phyloP scores from a whole-genome alignment of 768 basidiomycete species.

The Phylloporus sp. region DNA sequence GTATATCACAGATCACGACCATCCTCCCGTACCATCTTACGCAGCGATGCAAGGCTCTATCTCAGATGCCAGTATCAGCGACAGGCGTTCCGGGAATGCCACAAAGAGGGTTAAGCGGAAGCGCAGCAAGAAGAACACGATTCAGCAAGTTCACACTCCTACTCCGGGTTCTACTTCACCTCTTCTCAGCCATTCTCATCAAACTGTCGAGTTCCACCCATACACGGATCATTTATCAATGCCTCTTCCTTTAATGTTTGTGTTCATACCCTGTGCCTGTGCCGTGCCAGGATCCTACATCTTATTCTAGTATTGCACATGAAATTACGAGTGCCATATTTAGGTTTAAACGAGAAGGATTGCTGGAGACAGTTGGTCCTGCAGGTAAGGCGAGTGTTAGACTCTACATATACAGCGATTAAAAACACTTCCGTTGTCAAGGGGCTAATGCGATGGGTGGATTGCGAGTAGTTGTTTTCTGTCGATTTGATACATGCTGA shows the following conservation, averaged over 20 bases:
- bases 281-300: neutral
- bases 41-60: slow-evolving; percentile 36
- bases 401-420: neutral
- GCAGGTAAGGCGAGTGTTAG: slow-evolving; percentile 48
- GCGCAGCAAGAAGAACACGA: slow-evolving; percentile 56
- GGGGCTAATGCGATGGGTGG: slow-evolving; percentile 74
- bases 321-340: slow-evolving; percentile 70
- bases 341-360: slow-evolving; percentile 71
- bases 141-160: slow-evolving; percentile 9
- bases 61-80: slow-evolving; percentile 21
- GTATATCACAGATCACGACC: slow-evolving; percentile 33
- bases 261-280: slow-evolving; percentile 4
- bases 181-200: slow-evolving; percentile 51
- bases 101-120: slow-evolving; percentile 69
- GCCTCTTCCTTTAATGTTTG: slow-evolving; percentile 77
- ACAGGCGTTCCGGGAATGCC: slow-evolving; percentile 37
- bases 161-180: slow-evolving; percentile 48
- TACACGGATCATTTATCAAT: slow-evolving; percentile 57
- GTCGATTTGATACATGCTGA: slow-evolving; percentile 4
- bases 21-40: slow-evolving; percentile 35
- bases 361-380: slow-evolving; percentile 84
- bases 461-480: slow-evolving; percentile 39
- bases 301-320: slow-evolving; percentile 61
- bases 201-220: slow-evolving; percentile 56
- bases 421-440: slow-evolving; percentile 23